Conservation (phyloP, 2,329 filamentous ascomycete species). For the Fusarium tanahbumbuense region DNA sequence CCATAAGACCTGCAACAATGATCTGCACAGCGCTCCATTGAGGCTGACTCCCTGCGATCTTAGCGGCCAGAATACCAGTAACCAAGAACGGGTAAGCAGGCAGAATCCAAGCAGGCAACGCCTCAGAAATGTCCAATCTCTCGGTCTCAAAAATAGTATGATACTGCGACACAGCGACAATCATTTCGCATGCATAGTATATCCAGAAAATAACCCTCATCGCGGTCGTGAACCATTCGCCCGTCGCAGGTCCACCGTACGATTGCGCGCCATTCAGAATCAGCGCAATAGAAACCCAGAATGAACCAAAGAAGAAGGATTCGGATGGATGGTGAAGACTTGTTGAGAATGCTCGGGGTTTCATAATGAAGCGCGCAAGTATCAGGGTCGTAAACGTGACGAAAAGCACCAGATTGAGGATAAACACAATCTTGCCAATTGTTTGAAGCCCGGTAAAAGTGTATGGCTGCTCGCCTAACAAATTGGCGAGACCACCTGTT, state of each 20-base stretch:
- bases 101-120: conserved; percentile 14
- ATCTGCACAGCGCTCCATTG: conserved; percentile 21
- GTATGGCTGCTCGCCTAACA: conserved; percentile 16
- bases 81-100: conserved; percentile 28
- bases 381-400: conserved; percentile 7
- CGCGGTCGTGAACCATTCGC: not conserved
- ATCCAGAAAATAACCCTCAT: conserved; percentile 23
- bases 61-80: conserved; percentile 17
- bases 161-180: conserved; percentile 16
- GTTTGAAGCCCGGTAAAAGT: conserved; percentile 12
- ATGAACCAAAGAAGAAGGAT: conserved; percentile 19
- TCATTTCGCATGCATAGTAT: conserved; percentile 29
- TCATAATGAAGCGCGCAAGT: conserved; percentile 3
- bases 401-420: conserved; percentile 22
- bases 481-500: conserved; percentile 21
- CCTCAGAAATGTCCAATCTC: conserved; percentile 9
- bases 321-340: conserved; percentile 25
- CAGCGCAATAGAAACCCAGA: conserved; percentile 15
- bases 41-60: conserved; percentile 14
- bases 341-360: conserved; percentile 13
- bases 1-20: conserved; percentile 22
- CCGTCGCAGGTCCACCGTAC: conserved; percentile 15
- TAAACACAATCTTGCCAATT: conserved; percentile 23
- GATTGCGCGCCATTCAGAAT: conserved; percentile 25
- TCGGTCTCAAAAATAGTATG: conserved; percentile 23